Evolutionary conservation across 306 rosid genomes (phyloP), one percentile per base, ranked within the genome.

Genomic region (Gillenia trifoliata): DNA sequence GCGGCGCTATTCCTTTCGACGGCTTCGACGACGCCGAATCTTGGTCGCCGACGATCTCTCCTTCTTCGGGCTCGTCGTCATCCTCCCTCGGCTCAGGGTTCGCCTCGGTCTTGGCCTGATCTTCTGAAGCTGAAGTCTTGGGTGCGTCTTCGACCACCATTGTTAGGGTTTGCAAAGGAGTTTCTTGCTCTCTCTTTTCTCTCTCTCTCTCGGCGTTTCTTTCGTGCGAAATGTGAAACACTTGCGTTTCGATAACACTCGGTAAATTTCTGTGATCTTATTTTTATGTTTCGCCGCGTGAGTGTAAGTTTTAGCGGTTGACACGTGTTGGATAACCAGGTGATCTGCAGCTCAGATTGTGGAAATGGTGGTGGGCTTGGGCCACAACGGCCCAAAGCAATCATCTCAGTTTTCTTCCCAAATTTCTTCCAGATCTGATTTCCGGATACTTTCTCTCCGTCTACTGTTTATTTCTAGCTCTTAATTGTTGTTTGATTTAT

Each of bases 11-110:
- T 29, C 81, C 71, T 36, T 77, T 28, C 13, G 91, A 66, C 6
- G 78, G 74, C 73, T 82, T 87, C 64, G 90, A 87, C 2, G 88
- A 73, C 61, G 76, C 82, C 38, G 86, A 64, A 11, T 80, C 92
- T 2, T 82, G 91, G 5, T 74, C 95, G 9, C 84, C 92, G 17
- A 70, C 80, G 86, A 92, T 89, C 91, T 95, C 98, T 66, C 98
- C 98, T 33, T 86, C 97, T 70, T 90, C 96, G 5, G 62, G 87
- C 52, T 82, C 91, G 50, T 83, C 82, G 15, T 85, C 85, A 5
- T 78, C 87, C 26, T 82, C 77, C 83, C 73, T 75, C 71, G 85
- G 82, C 72, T 70, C 75, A 26, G 82, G 81, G 82, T 78, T 74
- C 4, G 84, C 34, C 56, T 57, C 67, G 59, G 57, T 54, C 50